phyloP scores from a whole-genome alignment of 2,329 filamentous ascomycete genomes.

The Aspergillus flavus region DNA sequence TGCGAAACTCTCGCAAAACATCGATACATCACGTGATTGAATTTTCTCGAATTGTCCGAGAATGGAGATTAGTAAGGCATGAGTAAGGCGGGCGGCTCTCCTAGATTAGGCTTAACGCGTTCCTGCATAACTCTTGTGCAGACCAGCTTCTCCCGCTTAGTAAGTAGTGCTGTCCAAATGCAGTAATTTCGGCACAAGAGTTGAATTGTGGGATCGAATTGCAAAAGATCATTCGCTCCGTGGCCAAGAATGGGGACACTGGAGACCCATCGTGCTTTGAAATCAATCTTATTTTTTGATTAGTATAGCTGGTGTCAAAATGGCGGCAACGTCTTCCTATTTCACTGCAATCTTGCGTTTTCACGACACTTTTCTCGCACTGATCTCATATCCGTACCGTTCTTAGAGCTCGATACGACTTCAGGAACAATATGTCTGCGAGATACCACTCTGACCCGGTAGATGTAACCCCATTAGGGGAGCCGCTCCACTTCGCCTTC shows the following conservation, averaged over 20 bases:
- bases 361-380: background rate
- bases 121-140: too few relatives aligned
- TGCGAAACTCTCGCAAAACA: too few relatives aligned
- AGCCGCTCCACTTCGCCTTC: slow-evolving; percentile 55
- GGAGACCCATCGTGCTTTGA: slow-evolving; percentile 1
- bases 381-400: background rate
- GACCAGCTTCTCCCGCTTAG: too few relatives aligned
- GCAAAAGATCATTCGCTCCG: background rate
- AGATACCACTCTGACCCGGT: slow-evolving; percentile 11
- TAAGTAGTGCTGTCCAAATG: background rate
- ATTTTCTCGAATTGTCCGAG: accelerated
- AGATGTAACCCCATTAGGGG: slow-evolving; percentile 45
- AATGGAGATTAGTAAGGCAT: too few relatives aligned
- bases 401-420: background rate
- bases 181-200: background rate
- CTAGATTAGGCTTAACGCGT: too few relatives aligned
- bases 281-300: background rate
- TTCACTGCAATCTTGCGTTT: background rate
- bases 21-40: too few relatives aligned
- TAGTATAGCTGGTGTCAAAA: background rate
- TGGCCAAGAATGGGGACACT: background rate
- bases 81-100: too few relatives aligned
- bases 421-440: background rate
- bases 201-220: background rate
- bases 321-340: background rate